Percentiles rank a stretch among this genome's conserved stretches.
Evolutionary conservation across 2,329 filamentous ascomycete genomes (phyloP).

Genomic region (Stagonosporopsis chrysanthemi): DNA sequence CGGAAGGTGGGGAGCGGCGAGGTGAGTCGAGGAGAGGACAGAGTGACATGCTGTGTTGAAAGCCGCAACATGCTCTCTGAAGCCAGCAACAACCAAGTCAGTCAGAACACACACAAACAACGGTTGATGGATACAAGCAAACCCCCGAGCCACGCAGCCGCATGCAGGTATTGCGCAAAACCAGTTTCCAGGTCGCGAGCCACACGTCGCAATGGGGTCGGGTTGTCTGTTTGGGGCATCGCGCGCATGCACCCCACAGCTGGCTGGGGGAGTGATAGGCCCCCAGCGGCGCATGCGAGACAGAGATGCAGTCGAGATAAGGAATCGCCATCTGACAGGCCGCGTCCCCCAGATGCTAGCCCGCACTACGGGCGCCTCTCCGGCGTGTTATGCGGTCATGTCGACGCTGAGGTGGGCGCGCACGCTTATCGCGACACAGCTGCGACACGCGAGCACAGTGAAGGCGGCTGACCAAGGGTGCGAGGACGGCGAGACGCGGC

Average conservation of each 20-base stretch:
- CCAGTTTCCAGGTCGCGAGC: constrained; percentile 14
- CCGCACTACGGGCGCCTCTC: constrained; percentile 8
- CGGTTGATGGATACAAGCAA: background rate
- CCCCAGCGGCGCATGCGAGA: constrained; percentile 11
- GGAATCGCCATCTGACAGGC: constrained; percentile 36
- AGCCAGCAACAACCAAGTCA: background rate
- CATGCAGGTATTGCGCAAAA: background rate
- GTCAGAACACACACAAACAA: background rate
- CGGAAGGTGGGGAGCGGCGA: constrained; percentile 13
- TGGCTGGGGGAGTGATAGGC: constrained; percentile 14
- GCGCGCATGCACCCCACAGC: constrained; percentile 31
- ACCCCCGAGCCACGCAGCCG: constrained; percentile 3
- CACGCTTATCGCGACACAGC: background rate
- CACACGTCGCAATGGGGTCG: background rate
- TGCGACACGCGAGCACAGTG: background rate
- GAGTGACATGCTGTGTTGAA: background rate
- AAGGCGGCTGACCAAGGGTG: no score
- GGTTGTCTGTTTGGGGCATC: constrained; percentile 1
- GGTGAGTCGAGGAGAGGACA: background rate
- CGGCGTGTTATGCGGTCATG: constrained; percentile 20
- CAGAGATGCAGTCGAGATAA: constrained; percentile 36
- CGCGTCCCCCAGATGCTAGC: constrained; percentile 4
- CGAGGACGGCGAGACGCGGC: background rate
- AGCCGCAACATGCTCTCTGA: no score
- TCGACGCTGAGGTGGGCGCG: background rate